Conservation (phyloP, 1,284 basidiomycete genomes). For the Puccinia polysora region DNA sequence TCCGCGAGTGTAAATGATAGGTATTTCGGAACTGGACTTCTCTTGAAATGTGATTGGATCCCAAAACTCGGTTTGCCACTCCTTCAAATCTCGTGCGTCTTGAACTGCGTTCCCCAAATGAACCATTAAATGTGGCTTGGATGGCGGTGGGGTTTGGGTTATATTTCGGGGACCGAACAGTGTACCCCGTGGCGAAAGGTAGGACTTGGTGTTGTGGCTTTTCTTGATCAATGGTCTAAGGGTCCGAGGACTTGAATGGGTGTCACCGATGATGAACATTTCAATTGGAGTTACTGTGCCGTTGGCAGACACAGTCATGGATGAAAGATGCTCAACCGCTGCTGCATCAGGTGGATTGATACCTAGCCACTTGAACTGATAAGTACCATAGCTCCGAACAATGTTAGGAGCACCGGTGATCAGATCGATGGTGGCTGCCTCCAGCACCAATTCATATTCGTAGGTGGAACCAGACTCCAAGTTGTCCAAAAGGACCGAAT, state of each 20-base stretch:
- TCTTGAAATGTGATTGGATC: slow-evolving; percentile 47
- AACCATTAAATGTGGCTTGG: slow-evolving; percentile 45
- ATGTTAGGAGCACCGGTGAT: neutral
- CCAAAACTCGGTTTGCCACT: slow-evolving; percentile 50
- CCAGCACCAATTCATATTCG: slow-evolving; percentile 44
- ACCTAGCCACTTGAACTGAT: slow-evolving; percentile 41
- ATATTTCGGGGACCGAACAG: slow-evolving; percentile 27
- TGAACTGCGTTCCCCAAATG: slow-evolving; percentile 49
- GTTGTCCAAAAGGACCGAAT: slow-evolving; percentile 43
- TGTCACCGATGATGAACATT: slow-evolving; percentile 48
- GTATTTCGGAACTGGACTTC: slow-evolving; percentile 37
- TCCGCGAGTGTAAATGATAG: slow-evolving; percentile 47
- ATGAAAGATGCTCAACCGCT: slow-evolving; percentile 8
- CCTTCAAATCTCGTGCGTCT: slow-evolving; percentile 46
- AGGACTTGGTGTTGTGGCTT: slow-evolving; percentile 33
- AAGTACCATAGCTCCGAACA: slow-evolving; percentile 29
- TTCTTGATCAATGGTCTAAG: slow-evolving; percentile 46
- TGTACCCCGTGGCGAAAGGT: slow-evolving; percentile 16
- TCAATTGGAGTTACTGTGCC: slow-evolving; percentile 43
- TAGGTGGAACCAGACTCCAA: slow-evolving; percentile 40
- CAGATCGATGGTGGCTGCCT: neutral
- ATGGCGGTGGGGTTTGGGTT: neutral
- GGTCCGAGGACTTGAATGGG: slow-evolving; percentile 47
- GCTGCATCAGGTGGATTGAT: slow-evolving; percentile 44
- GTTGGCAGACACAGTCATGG: slow-evolving; percentile 11